These are phyloP conservation scores for Arabis hirsuta DNA, from an alignment of 345 rosid genomes.

Conservation along the genomic window DNA sequence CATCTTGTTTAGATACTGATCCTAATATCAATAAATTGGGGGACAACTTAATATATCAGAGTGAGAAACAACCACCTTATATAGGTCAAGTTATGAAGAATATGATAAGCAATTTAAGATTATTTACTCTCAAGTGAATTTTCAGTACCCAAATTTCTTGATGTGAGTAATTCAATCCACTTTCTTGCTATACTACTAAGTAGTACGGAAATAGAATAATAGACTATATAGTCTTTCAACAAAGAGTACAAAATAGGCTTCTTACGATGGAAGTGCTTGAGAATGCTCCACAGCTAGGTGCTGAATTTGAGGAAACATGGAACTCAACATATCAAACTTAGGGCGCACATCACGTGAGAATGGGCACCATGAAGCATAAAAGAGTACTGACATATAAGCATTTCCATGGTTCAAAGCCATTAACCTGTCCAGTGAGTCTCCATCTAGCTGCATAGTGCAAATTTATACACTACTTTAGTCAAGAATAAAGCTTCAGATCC, in stretches of 20 bases:
- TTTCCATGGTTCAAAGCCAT: constrained; percentile 44
- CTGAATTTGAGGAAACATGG: constrained; percentile 84
- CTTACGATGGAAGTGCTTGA: constrained; percentile 74
- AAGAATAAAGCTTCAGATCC: constrained; percentile 15
- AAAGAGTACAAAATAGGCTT: no score
- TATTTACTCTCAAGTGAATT: neutral
- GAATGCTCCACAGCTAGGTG: constrained; percentile 79
- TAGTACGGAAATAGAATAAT: neutral
- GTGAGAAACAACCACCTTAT: neutral
- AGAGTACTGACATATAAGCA: constrained; percentile 60
- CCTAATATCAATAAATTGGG: no score
- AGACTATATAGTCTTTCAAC: no score
- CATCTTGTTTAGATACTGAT: neutral
- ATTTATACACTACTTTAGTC: constrained; percentile 2
- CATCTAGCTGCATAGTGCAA: constrained; percentile 59
- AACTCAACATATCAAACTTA: constrained; percentile 61
- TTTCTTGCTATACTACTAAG: neutral
- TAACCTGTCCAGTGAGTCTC: constrained; percentile 62
- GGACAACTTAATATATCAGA: no score
- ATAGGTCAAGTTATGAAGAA: neutral
- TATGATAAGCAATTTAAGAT: neutral
- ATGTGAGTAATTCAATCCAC: neutral
- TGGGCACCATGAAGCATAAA: constrained; percentile 92
- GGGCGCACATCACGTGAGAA: constrained; percentile 58
- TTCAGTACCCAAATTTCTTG: neutral